Base-by-base conservation (phyloP, 192 early-diverging fungal genomes). In the Entophlyctis luteolus region DNA sequence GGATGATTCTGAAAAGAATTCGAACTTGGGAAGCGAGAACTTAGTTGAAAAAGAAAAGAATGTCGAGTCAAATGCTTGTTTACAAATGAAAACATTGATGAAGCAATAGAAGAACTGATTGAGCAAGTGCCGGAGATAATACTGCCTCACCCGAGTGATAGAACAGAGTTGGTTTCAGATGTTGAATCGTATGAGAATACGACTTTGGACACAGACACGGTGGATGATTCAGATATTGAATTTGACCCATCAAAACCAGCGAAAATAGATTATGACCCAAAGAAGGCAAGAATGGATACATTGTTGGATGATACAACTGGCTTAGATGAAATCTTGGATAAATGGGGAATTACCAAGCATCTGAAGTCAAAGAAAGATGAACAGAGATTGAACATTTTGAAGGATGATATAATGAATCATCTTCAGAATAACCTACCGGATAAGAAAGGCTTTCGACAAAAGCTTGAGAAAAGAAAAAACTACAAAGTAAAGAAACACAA, bases 261-360 rank as follows among this genome's bases (percentile, higher is more conserved):
- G 18, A 39, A 10, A 8, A 59, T 59, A 34, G 5, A 25, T 23
- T 10, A 12, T 6, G 22, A 52, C 8, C 49, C 49, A 52, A 6
- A 6, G 33, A 34, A 23, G 6, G 29, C 8, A 23, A 59, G 35
- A 39, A 59, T 25, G 35, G 10, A n/a, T 25, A 59, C n/a, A 59
- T 14, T 23, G 28, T 25, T 42, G 18, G 12, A 16, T 34, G 10
- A 39, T 34, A 34, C 55, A 4, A 22, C 5, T 32, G 55, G 55
- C 5, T 18, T 59, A 36, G 28, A 59, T 25, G 37, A 25, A 23
- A n/a, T 34, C 6, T 39, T 59, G 12, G 10, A 34, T 5, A 59
- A 59, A 42, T 59, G 57, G 55, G 55, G 55, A 31, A 56, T 56
- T 33, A 56, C 55, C 8, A 4, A 56, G 33, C 12, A 33, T 56